phyloP scores from a whole-genome alignment of 306 rosid species.

The Vigna mungo region DNA sequence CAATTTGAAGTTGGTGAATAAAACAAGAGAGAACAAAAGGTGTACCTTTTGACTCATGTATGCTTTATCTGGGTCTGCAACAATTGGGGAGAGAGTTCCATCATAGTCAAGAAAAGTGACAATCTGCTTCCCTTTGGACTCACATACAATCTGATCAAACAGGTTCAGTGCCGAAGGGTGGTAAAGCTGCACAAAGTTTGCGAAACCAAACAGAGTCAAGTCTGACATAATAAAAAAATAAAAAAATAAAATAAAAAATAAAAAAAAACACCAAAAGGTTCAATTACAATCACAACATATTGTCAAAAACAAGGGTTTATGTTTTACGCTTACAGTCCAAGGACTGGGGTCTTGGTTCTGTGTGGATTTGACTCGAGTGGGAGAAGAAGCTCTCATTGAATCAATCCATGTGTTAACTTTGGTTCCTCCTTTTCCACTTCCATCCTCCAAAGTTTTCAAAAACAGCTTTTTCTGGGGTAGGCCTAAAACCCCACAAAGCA shows the following conservation, averaged over 20 bases:
- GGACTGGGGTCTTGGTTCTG: conserved; percentile 48
- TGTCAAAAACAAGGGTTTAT: background rate
- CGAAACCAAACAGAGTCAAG: conserved; percentile 22
- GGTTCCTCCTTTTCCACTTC: conserved; percentile 46
- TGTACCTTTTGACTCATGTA: conserved; percentile 81
- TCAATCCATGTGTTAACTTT: conserved; percentile 72
- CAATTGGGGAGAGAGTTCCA: conserved; percentile 97
- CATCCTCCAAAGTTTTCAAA: conserved; percentile 51
- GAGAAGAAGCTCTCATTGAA: conserved; percentile 93
- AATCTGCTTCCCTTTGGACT: conserved; percentile 72
- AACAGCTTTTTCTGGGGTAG: conserved; percentile 52
- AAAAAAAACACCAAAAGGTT: background rate
- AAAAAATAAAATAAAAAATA: no score
- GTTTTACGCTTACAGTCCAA: conserved; percentile 66
- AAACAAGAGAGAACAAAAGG: background rate
- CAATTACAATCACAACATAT: background rate
- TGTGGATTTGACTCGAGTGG: conserved; percentile 57
- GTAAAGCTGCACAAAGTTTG: conserved; percentile 49
- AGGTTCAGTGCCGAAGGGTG: conserved; percentile 82
- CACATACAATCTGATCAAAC: conserved; percentile 66
- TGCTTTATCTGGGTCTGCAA: conserved; percentile 89
- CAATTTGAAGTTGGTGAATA: background rate
- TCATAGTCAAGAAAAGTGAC: conserved; percentile 88
- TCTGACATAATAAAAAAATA: background rate
- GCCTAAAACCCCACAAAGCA: conserved; percentile 49